These are phyloP conservation scores for Trifolium repens DNA, from an alignment of 306 rosid species.

Conservation along the genomic window DNA sequence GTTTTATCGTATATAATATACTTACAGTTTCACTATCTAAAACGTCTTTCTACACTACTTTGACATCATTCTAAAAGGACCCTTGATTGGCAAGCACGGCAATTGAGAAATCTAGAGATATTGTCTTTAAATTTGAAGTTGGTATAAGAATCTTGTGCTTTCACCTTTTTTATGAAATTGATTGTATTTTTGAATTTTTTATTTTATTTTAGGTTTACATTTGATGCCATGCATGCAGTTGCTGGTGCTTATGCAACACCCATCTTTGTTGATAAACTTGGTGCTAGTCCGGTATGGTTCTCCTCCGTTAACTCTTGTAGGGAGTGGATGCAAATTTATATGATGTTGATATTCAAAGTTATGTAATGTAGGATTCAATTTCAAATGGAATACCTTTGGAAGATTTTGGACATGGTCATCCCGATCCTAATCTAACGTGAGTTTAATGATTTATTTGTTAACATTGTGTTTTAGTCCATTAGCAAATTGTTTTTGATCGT, in stretches of 20 bases:
- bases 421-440: conserved; percentile 98
- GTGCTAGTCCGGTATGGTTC: conserved; percentile 71
- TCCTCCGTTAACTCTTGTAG: conserved; percentile 25
- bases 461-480: conserved; percentile 20
- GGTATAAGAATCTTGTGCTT: no score
- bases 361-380: conserved; percentile 78
- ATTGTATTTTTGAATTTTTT: conserved; percentile 17
- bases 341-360: conserved; percentile 44
- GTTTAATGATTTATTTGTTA: conserved; percentile 35
- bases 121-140: no score
- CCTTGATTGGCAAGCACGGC: no score
- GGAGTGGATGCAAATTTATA: conserved; percentile 18
- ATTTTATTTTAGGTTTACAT: conserved; percentile 62
- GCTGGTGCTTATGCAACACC: conserved; percentile 97
- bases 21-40: no score
- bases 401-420: conserved; percentile 98
- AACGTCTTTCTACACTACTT: no score
- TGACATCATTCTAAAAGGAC: no score
- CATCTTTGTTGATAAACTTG: conserved; percentile 90
- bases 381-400: conserved; percentile 89
- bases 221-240: conserved; percentile 99
- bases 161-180: conserved; percentile 6
- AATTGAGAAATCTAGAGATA: no score
- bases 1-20: no score
- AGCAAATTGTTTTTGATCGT: conserved; percentile 36